Base-by-base conservation (phyloP, 495 filamentous ascomycete species). In the Opeltia flavorubescens region DNA sequence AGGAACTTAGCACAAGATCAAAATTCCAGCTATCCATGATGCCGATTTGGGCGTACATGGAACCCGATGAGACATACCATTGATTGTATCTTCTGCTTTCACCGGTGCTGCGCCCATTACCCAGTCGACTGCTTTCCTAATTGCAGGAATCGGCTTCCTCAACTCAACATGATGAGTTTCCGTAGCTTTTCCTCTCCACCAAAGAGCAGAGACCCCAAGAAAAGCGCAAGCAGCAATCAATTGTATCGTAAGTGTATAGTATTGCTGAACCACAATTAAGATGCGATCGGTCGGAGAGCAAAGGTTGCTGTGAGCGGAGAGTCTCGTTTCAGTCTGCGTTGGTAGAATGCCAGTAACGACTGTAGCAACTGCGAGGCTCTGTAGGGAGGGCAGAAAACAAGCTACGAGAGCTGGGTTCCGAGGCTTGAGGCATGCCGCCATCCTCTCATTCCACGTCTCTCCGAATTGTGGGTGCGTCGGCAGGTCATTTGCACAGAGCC, bases 151-250 rank as follows among this genome's bases (percentile, higher is more conserved):
- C n/a, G n/a, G n/a, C n/a, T n/a, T n/a, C n/a, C n/a, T n/a, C n/a
- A n/a, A n/a, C n/a, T n/a, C 31, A 13, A n/a, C 11, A 13, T n/a
- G n/a, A n/a, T 2, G 34, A 17, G n/a, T 18, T n/a, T n/a, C 34
- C 5, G n/a, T 17, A 18, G 34, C 34, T 0, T 17, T 39, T 39
- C 29, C 39, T 15, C 36, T 51, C 21, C 42, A 23, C 49, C 49
- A 55, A 21, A 55, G 43, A 18, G 38, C 24, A 3, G 51, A 26
- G 6, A 29, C 28, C 21, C 44, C 44, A 13, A 51, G 6, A 15
- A 55, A 40, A 36, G 33, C 36, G 31, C 52, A 55, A 13, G 39
- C 24, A 41, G 40, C 21, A 12, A 55, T 27, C 28, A 51, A 45
- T 39, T 48, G 45, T 25, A 55, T 40, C 52, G 42, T 55, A n/a